These are phyloP conservation scores for Sugiyamaella paludigena DNA, from an alignment of 1,139 yeast genomes.

Conservation along the genomic window DNA sequence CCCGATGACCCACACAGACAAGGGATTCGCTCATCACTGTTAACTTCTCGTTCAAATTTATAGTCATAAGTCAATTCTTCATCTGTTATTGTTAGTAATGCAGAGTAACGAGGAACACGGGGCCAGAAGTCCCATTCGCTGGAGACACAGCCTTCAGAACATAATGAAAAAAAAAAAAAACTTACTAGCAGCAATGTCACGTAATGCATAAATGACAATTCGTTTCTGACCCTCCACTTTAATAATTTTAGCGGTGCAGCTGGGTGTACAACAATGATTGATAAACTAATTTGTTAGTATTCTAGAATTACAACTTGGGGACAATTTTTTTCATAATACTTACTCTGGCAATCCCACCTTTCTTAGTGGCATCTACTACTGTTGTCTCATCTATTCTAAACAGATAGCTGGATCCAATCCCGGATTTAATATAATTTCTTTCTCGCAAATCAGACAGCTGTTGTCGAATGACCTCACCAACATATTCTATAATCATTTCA, in stretches of 20 bases:
- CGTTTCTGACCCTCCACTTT: slow-evolving; percentile 92
- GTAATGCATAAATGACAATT: slow-evolving; percentile 88
- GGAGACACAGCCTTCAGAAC: not conserved
- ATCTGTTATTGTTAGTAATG: slow-evolving; percentile 21
- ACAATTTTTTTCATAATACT: slow-evolving; percentile 3
- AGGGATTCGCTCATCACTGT: slow-evolving; percentile 84
- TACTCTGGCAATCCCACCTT: slow-evolving; percentile 87
- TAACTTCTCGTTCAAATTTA: slow-evolving; percentile 87
- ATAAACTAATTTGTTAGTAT: slow-evolving; percentile 49
- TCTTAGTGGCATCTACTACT: slow-evolving; percentile 95
- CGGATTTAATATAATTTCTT: slow-evolving; percentile 78
- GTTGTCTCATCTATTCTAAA: slow-evolving; percentile 92
- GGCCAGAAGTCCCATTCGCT: not conserved
- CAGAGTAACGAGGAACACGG: not conserved
- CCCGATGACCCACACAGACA: slow-evolving; percentile 95
- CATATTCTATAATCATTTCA: slow-evolving; percentile 97
- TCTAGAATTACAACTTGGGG: not conserved
- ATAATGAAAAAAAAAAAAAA: too few relatives aligned
- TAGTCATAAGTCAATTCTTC: slow-evolving; percentile 96
- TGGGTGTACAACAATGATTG: slow-evolving; percentile 96
- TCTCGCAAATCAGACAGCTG: slow-evolving; percentile 95
- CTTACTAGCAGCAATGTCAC: slow-evolving; percentile 75
- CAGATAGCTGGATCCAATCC: slow-evolving; percentile 91
- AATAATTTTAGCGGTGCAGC: slow-evolving; percentile 94
- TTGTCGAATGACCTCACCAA: slow-evolving; percentile 94